Evolutionary conservation across 768 basidiomycete species (phyloP).

Genomic region (Pleurotus tuber-regium): DNA sequence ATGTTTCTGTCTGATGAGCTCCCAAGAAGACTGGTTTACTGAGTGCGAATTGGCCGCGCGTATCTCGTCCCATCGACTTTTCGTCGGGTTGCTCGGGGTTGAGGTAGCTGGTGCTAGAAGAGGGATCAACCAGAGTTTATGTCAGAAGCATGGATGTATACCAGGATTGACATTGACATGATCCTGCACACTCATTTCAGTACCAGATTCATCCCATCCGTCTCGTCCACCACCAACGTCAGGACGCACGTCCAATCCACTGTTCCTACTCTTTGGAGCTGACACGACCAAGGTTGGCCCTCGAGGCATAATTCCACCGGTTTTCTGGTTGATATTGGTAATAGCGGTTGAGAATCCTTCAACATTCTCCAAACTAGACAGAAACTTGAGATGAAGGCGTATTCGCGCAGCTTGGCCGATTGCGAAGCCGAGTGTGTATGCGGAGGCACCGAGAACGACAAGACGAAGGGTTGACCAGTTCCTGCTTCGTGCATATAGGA

Average conservation of each 20-base stretch:
- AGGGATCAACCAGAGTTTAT: not conserved
- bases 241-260: slow-evolving; percentile 4
- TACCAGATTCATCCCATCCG: not conserved
- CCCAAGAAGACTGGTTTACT: slow-evolving; percentile 57
- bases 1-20: slow-evolving; percentile 59
- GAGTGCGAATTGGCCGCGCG: slow-evolving; percentile 48
- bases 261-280: not conserved
- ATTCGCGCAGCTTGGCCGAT: slow-evolving; percentile 27
- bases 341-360: slow-evolving; percentile 38
- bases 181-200: slow-evolving; percentile 5
- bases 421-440: slow-evolving; percentile 27
- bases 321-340: slow-evolving; percentile 42
- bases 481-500: slow-evolving; percentile 1
- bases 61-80: slow-evolving; percentile 63
- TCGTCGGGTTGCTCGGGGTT: not conserved
- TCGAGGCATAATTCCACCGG: slow-evolving; percentile 26
- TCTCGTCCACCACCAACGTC: slow-evolving; percentile 1
- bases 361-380: slow-evolving; percentile 37
- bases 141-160: slow-evolving; percentile 2
- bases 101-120: slow-evolving; percentile 13
- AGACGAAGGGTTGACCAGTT: slow-evolving; percentile 18
- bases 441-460: slow-evolving; percentile 18
- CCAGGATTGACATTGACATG: slow-evolving; percentile 12
- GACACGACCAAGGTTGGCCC: slow-evolving; percentile 26
- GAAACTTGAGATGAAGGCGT: slow-evolving; percentile 32